These are phyloP conservation scores for Sclerotinia nivalis DNA, from an alignment of 2,329 filamentous ascomycete genomes.

Conservation along the genomic window DNA sequence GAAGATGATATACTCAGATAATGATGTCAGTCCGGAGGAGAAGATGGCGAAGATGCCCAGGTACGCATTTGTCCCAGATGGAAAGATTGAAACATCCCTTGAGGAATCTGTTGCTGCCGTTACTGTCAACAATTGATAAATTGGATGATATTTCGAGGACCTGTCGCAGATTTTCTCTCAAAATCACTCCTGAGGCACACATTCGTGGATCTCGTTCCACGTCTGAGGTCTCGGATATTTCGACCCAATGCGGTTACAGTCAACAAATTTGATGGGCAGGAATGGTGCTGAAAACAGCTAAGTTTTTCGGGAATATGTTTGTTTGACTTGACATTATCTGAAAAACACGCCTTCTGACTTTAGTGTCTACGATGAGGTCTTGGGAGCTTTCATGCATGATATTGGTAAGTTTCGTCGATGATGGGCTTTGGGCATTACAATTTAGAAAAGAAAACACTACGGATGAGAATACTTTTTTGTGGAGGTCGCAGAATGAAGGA, in stretches of 20 bases:
- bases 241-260: background rate
- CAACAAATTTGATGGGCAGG: conserved; percentile 22
- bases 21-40: conserved; percentile 81
- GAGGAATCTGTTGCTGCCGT: conserved; percentile 37
- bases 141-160: conserved; percentile 11
- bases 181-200: background rate
- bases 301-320: conserved; percentile 34
- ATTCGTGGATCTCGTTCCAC: background rate
- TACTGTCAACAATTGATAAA: conserved; percentile 30
- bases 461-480: conserved; percentile 1
- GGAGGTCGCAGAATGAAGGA: background rate
- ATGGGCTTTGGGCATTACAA: background rate
- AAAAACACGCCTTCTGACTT: conserved; percentile 30
- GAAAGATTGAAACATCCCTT: conserved; percentile 41
- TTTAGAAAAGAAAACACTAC: conserved; percentile 14
- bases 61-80: conserved; percentile 65
- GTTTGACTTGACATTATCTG: conserved; percentile 30
- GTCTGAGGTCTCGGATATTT: background rate
- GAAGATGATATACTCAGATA: conserved; percentile 79
- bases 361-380: conserved; percentile 30
- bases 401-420: conserved; percentile 30
- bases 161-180: background rate
- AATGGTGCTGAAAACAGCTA: conserved; percentile 33
- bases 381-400: conserved; percentile 21
- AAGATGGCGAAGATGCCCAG: conserved; percentile 77